Evolutionary conservation across 129 eudicot genomes (phyloP), one percentile per base, ranked within the genome.

Genomic region (Pulicaria dysenterica): DNA sequence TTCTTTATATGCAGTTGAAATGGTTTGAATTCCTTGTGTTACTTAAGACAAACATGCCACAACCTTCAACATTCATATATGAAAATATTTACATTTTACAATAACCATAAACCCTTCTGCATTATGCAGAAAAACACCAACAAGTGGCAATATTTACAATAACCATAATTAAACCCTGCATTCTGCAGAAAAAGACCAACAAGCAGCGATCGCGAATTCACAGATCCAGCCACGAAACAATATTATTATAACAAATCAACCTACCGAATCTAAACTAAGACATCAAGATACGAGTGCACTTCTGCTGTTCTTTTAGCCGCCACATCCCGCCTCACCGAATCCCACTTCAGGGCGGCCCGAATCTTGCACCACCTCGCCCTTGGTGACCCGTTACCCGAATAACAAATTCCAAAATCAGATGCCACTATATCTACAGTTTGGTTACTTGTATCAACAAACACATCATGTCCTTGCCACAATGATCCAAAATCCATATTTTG

Each of bases 261-360:
- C 58, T 19, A 61, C 73, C 34, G 7, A 49, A 58, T 41, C 47
- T 69, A 78, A 3, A 48, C 44, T 65, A 45, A 56, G 36, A 56
- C 56, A 72, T 66, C 61, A 24, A 43, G 67, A 69, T 59, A 80
- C 9, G 78, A 50, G 64, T 34, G 72, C 45, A 54, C 10, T 3
- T 61, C 70, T 7, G 73, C 82, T 67, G 16, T 77, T 74, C 43
- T 82, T 77, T 77, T 82, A 6, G 85, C 82, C 44, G 82, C 82
- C 80, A 82, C 82, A 14, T 82, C 75, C 14, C 79, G 77, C 64
- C 85, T 64, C 5, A 81, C 82, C 3, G 78, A 76, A 48, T 56
- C 81, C 81, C 78, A 80, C 45, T 80, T 80, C 7, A 80, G 51
- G 43, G 84, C 80, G 17, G 84, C 84, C 56, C 84, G 79, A 55